These are phyloP conservation scores for Solanum peruvianum DNA, from an alignment of 257 asterid species.

Conservation along the genomic window DNA sequence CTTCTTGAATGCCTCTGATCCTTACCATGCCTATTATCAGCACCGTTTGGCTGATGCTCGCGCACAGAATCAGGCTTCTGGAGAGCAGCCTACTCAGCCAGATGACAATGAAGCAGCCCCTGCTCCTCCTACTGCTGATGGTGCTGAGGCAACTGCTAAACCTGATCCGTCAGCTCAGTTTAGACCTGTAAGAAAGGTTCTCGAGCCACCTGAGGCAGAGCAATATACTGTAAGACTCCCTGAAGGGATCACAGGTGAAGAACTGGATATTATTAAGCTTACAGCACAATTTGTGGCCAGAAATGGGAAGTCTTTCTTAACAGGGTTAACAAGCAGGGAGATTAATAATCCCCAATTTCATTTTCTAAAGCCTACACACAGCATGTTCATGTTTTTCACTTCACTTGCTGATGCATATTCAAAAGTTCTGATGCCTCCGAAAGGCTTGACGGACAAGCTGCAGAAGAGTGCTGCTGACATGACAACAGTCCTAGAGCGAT, in stretches of 20 bases:
- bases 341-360: conserved; percentile 71
- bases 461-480: conserved; percentile 57
- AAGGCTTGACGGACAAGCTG: conserved; percentile 61
- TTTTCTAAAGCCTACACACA: conserved; percentile 83
- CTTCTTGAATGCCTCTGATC: conserved; percentile 68
- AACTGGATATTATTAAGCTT: conserved; percentile 78
- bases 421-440: conserved; percentile 81
- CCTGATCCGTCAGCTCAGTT: conserved; percentile 68
- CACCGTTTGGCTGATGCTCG: conserved; percentile 76
- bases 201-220: conserved; percentile 93
- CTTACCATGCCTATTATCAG: conserved; percentile 86
- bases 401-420: conserved; percentile 92
- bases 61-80: conserved; percentile 54
- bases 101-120: conserved; percentile 28
- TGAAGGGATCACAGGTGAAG: conserved; percentile 92
- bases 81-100: conserved; percentile 24
- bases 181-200: conserved; percentile 53
- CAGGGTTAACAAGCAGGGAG: conserved; percentile 86
- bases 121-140: conserved; percentile 32
- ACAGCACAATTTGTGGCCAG: conserved; percentile 94
- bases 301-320: conserved; percentile 78
- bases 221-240: conserved; percentile 83
- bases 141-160: conserved; percentile 35
- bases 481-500: conserved; percentile 87
- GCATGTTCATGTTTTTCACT: conserved; percentile 92